Conservation (phyloP, 139 green algal genomes). For the Pseudopediastrum boryanum region DNA sequence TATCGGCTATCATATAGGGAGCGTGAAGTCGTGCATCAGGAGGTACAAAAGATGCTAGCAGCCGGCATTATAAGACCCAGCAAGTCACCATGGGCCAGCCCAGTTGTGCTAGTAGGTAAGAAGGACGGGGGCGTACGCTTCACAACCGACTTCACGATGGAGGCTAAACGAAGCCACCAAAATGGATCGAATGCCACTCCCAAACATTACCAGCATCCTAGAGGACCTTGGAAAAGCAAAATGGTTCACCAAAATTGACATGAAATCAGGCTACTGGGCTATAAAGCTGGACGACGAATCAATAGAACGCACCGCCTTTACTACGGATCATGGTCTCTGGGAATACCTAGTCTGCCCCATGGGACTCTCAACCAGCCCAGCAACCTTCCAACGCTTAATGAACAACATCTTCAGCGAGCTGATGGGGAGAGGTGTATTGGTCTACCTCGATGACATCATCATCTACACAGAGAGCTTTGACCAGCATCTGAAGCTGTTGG, state of each 20-base stretch:
- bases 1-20: too few relatives aligned
- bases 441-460: constrained; percentile 42
- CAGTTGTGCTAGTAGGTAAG: constrained; percentile 18
- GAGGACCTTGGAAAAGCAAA: constrained; percentile 1
- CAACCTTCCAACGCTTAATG: constrained; percentile 32
- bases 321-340: background rate
- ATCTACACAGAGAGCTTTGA: constrained; percentile 6
- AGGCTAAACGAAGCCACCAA: constrained; percentile 9
- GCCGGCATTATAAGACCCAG: background rate
- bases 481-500: constrained; percentile 16
- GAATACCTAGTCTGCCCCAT: constrained; percentile 5
- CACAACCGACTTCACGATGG: constrained; percentile 3
- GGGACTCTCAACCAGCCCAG: constrained; percentile 23
- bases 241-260: constrained; percentile 10
- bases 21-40: too few relatives aligned
- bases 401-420: background rate
- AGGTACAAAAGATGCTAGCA: too few relatives aligned
- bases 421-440: background rate
- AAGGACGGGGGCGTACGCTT: constrained; percentile 2
- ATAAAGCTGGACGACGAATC: background rate
- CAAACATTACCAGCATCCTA: constrained; percentile 12
- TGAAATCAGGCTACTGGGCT: constrained; percentile 1
- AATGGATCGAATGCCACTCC: constrained; percentile 17
- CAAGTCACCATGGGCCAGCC: background rate
- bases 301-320: constrained; percentile 8